phyloP scores from a whole-genome alignment of 352 stramenopile genomes.

The Thraustotheca clavata region DNA sequence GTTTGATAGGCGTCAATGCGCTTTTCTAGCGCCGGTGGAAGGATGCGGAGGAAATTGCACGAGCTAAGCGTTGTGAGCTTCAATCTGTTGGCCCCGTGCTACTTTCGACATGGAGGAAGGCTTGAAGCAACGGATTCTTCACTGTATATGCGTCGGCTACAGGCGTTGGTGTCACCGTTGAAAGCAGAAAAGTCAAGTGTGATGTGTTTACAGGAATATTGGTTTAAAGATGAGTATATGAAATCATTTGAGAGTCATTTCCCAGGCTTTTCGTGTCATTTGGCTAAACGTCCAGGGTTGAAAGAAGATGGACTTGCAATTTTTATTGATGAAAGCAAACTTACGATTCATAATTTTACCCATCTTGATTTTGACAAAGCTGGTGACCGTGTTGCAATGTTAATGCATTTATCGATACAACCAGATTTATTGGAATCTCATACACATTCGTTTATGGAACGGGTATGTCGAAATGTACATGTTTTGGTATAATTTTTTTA shows the following conservation, averaged over 20 bases:
- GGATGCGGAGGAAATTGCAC: conserved; percentile 12
- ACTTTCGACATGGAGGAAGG: conserved; percentile 72
- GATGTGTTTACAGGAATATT: conserved; percentile 81
- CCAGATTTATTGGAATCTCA: not conserved
- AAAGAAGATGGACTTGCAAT: conserved; percentile 79
- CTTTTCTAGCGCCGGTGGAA: not conserved
- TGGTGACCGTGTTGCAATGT: conserved; percentile 72
- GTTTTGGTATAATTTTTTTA: not conserved
- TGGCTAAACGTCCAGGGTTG: conserved; percentile 56
- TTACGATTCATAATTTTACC: conserved; percentile 71
- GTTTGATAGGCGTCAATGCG: too few relatives aligned
- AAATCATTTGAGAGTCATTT: conserved; percentile 17
- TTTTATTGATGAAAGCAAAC: conserved; percentile 64
- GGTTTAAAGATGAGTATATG: conserved; percentile 76
- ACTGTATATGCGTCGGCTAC: conserved; percentile 56
- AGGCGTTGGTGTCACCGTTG: conserved; percentile 61
- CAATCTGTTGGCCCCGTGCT: conserved; percentile 81
- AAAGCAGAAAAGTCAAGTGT: conserved; percentile 65
- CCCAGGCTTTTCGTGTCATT: conserved; percentile 29
- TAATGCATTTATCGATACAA: conserved; percentile 64
- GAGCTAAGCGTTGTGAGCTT: conserved; percentile 59
- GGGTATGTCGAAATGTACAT: not conserved
- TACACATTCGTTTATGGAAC: conserved; percentile 21
- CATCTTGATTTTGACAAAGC: conserved; percentile 59
- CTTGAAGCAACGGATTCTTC: conserved; percentile 53